A percentile compares a stretch with the other conserved stretches of the same genome.
These are phyloP conservation scores for Aspergillus pseudoterreus DNA, from an alignment of 2,329 filamentous ascomycete species.

Conservation along the genomic window DNA sequence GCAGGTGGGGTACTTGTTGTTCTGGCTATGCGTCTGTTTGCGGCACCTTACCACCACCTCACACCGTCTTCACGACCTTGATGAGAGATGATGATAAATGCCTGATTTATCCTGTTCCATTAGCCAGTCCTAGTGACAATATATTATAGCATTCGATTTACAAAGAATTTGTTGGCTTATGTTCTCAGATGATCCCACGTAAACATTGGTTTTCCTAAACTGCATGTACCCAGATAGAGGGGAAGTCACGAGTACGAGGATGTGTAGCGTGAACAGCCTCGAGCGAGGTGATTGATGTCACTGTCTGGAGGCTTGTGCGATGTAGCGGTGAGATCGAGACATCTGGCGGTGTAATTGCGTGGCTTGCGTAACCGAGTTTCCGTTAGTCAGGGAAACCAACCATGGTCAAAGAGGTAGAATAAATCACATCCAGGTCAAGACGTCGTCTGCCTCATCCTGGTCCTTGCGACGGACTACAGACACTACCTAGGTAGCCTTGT, in stretches of 20 bases:
- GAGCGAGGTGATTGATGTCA: too few relatives aligned
- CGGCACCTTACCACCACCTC: slow-evolving; percentile 36
- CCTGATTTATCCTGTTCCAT: slow-evolving; percentile 30
- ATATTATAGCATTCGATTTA: slow-evolving; percentile 32
- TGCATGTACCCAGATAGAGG: background rate
- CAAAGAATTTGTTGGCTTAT: slow-evolving; percentile 12
- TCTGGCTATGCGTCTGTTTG: slow-evolving; percentile 22
- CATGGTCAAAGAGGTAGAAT: too few relatives aligned
- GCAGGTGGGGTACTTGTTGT: slow-evolving; percentile 8
- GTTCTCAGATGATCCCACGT: background rate
- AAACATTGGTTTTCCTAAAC: background rate
- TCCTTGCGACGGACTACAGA: too few relatives aligned
- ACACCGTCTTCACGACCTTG: slow-evolving; percentile 42
- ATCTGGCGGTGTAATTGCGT: background rate
- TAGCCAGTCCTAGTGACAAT: slow-evolving; percentile 31
- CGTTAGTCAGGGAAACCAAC: background rate
- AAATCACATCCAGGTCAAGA: too few relatives aligned
- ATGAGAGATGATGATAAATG: slow-evolving; percentile 46
- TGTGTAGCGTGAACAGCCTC: too few relatives aligned
- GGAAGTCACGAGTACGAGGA: too few relatives aligned
- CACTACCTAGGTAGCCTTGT: too few relatives aligned
- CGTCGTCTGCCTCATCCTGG: too few relatives aligned
- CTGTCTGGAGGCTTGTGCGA: background rate
- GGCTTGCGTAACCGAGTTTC: background rate
- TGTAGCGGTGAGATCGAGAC: background rate